Conservation (phyloP, 1,139 yeast species). For the Pichia terricola region DNA sequence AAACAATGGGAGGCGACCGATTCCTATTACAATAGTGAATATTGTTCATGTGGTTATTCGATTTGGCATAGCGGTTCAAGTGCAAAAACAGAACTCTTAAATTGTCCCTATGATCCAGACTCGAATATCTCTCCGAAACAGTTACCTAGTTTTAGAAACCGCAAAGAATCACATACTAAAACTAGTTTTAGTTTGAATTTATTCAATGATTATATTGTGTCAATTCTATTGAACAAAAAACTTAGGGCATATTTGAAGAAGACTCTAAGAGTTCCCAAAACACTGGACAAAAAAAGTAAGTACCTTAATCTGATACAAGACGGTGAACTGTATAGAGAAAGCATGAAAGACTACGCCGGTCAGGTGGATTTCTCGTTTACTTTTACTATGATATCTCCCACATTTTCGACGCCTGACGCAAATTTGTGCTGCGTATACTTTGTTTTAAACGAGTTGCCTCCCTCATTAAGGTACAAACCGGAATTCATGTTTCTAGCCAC, state of each 20-base stretch:
- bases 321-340: constrained; percentile 5
- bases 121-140: not conserved
- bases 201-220: constrained; percentile 6
- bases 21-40: not conserved
- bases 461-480: constrained; percentile 4
- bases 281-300: not conserved
- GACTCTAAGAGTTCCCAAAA: constrained; percentile 5
- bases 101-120: not conserved
- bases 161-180: no score
- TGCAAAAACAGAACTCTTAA: no score
- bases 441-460: constrained; percentile 8
- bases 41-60: not conserved
- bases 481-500: constrained; percentile 9
- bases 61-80: not conserved
- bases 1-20: not conserved
- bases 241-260: constrained; percentile 7
- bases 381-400: constrained; percentile 4
- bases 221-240: constrained; percentile 7
- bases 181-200: not conserved
- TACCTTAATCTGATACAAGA: constrained; percentile 4
- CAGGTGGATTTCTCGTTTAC: constrained; percentile 10
- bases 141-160: no score
- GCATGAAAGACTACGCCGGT: not conserved
- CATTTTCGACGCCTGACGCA: not conserved
- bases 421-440: constrained; percentile 2